Conservation (phyloP, 2,329 filamentous ascomycete genomes). For the Cladophialophora chaetospira region DNA sequence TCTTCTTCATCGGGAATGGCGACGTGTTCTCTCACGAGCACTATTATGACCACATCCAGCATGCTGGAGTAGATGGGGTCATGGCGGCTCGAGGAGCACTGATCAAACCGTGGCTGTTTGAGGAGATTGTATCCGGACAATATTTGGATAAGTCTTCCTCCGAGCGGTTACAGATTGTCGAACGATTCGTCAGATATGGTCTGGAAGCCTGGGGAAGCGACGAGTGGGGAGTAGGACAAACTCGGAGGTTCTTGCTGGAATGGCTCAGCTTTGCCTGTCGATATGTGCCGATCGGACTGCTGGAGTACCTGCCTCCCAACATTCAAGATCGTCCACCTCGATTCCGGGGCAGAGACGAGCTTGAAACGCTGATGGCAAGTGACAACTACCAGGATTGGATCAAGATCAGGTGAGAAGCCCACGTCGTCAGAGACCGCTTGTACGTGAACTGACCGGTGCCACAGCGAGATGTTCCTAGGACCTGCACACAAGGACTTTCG, state of each 20-base stretch:
- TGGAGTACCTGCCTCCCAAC: constrained; percentile 84
- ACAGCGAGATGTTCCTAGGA: constrained; percentile 95
- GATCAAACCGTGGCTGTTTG: constrained; percentile 98
- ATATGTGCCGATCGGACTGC: constrained; percentile 84
- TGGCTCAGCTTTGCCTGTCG: constrained; percentile 92
- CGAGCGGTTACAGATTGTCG: constrained; percentile 81
- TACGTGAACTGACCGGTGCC: background rate
- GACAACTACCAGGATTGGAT: constrained; percentile 97
- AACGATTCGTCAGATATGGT: constrained; percentile 87
- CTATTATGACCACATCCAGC: constrained; percentile 75
- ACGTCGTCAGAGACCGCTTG: constrained; percentile 28
- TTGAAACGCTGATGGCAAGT: constrained; percentile 91
- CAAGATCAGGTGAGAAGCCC: constrained; percentile 77
- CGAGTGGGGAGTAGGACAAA: constrained; percentile 88
- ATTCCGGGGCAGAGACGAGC: constrained; percentile 79
- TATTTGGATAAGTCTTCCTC: constrained; percentile 93
- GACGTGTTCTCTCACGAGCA: constrained; percentile 93
- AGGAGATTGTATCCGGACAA: constrained; percentile 88
- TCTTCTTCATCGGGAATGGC: constrained; percentile 94
- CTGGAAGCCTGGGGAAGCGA: constrained; percentile 95
- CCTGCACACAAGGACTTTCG: constrained; percentile 86
- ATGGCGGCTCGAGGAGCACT: constrained; percentile 97
- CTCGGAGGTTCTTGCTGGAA: constrained; percentile 88
- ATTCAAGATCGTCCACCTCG: constrained; percentile 87
- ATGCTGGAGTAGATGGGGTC: constrained; percentile 83